These are phyloP conservation scores for Candida sanyaensis DNA, from an alignment of 1,139 yeast species.

Conservation along the genomic window DNA sequence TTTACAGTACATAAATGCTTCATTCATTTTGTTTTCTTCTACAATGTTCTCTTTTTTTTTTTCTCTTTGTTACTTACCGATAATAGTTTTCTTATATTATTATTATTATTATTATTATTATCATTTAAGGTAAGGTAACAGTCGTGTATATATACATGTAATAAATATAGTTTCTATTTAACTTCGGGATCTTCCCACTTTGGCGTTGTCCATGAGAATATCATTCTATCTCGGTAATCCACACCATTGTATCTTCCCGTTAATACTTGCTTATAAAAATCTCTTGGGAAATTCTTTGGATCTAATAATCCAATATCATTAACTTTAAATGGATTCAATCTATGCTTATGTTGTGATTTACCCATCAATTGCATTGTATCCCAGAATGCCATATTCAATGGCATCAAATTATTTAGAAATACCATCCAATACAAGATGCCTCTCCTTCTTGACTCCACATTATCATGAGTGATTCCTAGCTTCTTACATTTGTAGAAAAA, in stretches of 20 bases:
- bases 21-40: not conserved
- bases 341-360: constrained; percentile 35
- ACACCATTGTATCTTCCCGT: constrained; percentile 26
- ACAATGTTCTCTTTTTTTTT: not conserved
- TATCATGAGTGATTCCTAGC: constrained; percentile 29
- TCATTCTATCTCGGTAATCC: constrained; percentile 25
- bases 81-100: too few relatives aligned
- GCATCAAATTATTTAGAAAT: constrained; percentile 21
- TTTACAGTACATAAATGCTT: constrained; percentile 4
- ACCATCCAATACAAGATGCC: constrained; percentile 7
- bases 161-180: not conserved
- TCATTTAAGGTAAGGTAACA: not conserved
- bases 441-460: constrained; percentile 3
- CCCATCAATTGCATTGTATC: constrained; percentile 33
- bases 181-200: constrained; percentile 13
- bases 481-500: constrained; percentile 36
- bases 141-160: constrained; percentile 1
- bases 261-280: constrained; percentile 26
- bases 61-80: not conserved
- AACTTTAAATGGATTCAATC: constrained; percentile 23
- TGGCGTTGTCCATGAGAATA: constrained; percentile 20
- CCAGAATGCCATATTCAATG: constrained; percentile 44
- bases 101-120: constrained; percentile 1
- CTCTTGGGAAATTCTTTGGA: constrained; percentile 35
- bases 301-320: constrained; percentile 40